Conservation (phyloP, 1,284 basidiomycete species). For the Trametes sp. region DNA sequence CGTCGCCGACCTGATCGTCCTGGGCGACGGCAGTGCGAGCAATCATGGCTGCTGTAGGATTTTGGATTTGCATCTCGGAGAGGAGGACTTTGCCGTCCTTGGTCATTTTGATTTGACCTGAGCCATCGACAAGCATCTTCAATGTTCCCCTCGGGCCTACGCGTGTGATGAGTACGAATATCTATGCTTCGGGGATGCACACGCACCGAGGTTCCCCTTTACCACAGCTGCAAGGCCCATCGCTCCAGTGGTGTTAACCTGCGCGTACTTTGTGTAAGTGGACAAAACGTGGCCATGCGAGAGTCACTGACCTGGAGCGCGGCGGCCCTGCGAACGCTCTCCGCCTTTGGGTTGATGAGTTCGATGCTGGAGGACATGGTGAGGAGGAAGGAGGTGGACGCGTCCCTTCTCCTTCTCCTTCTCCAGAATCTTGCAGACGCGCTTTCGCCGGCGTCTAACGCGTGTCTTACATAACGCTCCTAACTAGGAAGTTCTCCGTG, state of each 20-base stretch:
- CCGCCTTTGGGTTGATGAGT: constrained; percentile 95
- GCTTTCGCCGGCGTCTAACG: neutral
- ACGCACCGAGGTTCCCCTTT: constrained; percentile 91
- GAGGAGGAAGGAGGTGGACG: neutral
- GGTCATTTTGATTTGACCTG: constrained; percentile 99
- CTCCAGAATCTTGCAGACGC: constrained; percentile 5
- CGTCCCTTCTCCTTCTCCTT: neutral
- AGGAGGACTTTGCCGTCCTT: constrained; percentile 99
- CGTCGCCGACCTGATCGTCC: constrained; percentile 99
- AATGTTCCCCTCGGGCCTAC: constrained; percentile 95
- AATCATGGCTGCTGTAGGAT: constrained; percentile 99
- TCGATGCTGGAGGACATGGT: constrained; percentile 84
- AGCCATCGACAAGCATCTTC: constrained; percentile 99
- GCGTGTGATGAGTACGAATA: constrained; percentile 14
- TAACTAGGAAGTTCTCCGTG: neutral
- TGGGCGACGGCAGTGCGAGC: constrained; percentile 98
- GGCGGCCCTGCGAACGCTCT: constrained; percentile 92
- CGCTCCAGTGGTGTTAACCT: constrained; percentile 93
- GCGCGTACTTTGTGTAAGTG: constrained; percentile 4
- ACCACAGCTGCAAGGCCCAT: constrained; percentile 98
- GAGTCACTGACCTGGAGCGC: constrained; percentile 84
- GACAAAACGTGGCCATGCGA: neutral
- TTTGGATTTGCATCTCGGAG: constrained; percentile 99
- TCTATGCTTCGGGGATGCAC: neutral
- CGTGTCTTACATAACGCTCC: neutral